These are phyloP conservation scores for Gossypium davidsonii DNA, from an alignment of 441 rosid genomes.

Conservation along the genomic window DNA sequence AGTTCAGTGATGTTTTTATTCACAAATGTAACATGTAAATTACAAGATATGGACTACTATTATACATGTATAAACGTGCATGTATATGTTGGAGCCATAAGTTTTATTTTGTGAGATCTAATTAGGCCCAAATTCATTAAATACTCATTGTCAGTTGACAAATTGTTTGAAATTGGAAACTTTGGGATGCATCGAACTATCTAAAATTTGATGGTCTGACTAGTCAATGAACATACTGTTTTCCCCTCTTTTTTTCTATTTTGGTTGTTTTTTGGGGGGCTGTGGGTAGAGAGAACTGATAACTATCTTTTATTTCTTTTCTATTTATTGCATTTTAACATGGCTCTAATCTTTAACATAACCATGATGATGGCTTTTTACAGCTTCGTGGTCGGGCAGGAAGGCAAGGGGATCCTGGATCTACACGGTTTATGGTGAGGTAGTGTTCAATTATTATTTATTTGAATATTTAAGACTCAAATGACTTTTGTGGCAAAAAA, in stretches of 20 bases:
- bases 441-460: constrained; percentile 28
- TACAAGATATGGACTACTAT: neutral
- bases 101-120: neutral
- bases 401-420: constrained; percentile 98
- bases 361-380: constrained; percentile 10
- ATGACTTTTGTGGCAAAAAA: neutral
- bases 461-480: constrained; percentile 10
- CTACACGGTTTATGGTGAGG: constrained; percentile 98
- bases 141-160: neutral
- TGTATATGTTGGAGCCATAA: neutral
- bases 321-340: constrained; percentile 1
- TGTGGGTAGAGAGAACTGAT: neutral
- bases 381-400: constrained; percentile 99
- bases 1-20: neutral
- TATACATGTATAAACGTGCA: neutral
- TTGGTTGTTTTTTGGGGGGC: neutral
- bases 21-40: neutral
- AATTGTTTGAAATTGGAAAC: neutral
- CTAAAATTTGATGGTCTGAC: neutral
- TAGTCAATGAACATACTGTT: neutral
- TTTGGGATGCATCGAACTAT: neutral
- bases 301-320: neutral
- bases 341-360: constrained; percentile 10
- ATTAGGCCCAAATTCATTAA: neutral
- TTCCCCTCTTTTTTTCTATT: neutral